Percentiles rank a stretch among this genome's conserved stretches.
These are phyloP conservation scores for Pseudotulostoma volvatum DNA, from an alignment of 495 filamentous ascomycete species.

Conservation along the genomic window DNA sequence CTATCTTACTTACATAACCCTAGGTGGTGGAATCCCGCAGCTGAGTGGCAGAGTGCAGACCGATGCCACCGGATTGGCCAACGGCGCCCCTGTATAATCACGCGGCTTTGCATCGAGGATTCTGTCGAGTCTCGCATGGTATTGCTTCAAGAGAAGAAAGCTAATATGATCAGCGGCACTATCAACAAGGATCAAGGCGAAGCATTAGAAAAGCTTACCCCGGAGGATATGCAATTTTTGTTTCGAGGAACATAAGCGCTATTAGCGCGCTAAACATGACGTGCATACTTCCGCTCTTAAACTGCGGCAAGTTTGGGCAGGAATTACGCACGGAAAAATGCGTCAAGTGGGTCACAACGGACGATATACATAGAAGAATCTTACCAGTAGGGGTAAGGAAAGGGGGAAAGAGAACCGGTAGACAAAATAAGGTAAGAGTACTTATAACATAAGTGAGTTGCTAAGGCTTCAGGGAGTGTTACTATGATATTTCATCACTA, in stretches of 20 bases:
- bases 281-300: no score
- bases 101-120: conserved; percentile 84
- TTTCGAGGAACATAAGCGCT: conserved; percentile 56
- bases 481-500: no score
- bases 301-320: no score
- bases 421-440: no score
- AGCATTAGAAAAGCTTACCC: conserved; percentile 76
- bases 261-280: no score
- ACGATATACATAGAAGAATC: no score
- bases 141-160: conserved; percentile 91
- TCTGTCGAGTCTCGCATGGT: conserved; percentile 92
- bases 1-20: conserved; percentile 8
- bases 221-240: conserved; percentile 85
- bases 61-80: conserved; percentile 96
- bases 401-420: no score
- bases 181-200: conserved; percentile 73
- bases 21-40: conserved; percentile 94
- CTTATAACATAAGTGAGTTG: no score
- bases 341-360: no score
- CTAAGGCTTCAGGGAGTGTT: no score
- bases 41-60: conserved; percentile 94
- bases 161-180: conserved; percentile 86
- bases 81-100: conserved; percentile 83
- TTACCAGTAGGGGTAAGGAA: no score
- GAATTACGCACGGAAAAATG: no score